These are phyloP conservation scores for Glomus cerebriforme DNA, from an alignment of 192 early-diverging fungal genomes.

Conservation along the genomic window DNA sequence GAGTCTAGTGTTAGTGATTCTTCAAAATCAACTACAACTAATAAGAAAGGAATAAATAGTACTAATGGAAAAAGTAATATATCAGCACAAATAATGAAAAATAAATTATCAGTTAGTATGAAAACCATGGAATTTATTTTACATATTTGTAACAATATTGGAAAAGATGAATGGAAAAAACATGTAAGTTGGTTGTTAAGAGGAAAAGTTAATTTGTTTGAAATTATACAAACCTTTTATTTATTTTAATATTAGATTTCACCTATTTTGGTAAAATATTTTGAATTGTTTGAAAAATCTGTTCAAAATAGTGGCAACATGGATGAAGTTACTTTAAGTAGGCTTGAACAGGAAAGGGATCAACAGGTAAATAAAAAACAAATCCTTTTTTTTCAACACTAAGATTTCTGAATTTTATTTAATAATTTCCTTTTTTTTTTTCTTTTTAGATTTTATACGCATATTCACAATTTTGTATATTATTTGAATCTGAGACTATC, in stretches of 20 bases:
- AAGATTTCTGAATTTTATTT: neutral
- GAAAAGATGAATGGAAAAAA: conserved; percentile 42
- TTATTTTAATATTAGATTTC: conserved; percentile 43
- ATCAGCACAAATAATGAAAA: conserved; percentile 14
- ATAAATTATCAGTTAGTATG: conserved; percentile 37
- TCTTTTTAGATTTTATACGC: conserved; percentile 58
- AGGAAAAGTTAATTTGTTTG: neutral
- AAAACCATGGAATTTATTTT: conserved; percentile 42
- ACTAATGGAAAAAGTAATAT: conserved; percentile 23
- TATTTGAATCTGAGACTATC: conserved; percentile 58
- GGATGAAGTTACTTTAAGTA: conserved; percentile 33
- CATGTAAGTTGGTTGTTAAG: conserved; percentile 33
- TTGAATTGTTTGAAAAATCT: conserved; percentile 54
- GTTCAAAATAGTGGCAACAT: conserved; percentile 21
- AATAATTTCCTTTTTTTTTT: neutral
- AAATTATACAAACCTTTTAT: neutral
- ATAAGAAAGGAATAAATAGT: conserved; percentile 15
- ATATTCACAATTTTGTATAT: conserved; percentile 54
- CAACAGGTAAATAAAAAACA: conserved; percentile 53
- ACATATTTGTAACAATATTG: conserved; percentile 40
- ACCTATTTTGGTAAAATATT: conserved; percentile 60
- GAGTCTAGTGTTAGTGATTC: neutral
- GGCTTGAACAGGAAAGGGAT: conserved; percentile 49
- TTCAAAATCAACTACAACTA: conserved; percentile 31
- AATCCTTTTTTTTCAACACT: neutral